phyloP scores from a whole-genome alignment of 78 protist genomes.

The slime mould (Dictyostelium discoideum) region DNA sequence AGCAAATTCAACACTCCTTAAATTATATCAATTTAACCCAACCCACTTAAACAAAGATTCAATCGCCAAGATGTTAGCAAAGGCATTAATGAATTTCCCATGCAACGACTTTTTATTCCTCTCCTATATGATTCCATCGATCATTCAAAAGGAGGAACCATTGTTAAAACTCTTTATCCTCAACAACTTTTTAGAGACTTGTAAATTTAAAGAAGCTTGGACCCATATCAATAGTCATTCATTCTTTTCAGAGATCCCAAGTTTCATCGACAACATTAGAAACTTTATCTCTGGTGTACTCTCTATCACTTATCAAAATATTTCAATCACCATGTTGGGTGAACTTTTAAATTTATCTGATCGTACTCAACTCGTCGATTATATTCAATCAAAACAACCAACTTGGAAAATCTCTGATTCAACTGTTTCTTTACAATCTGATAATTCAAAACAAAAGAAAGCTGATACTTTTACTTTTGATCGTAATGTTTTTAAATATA shows the following conservation, averaged over 20 bases:
- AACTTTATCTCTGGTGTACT: slow-evolving; percentile 62
- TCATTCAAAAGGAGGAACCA: slow-evolving; percentile 78
- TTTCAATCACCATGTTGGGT: slow-evolving; percentile 36
- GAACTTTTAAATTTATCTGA: slow-evolving; percentile 44
- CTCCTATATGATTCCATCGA: slow-evolving; percentile 75
- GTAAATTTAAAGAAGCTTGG: slow-evolving; percentile 76
- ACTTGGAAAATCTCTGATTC: slow-evolving; percentile 42
- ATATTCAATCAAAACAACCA: slow-evolving; percentile 41
- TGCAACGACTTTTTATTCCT: slow-evolving; percentile 72
- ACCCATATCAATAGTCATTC: slow-evolving; percentile 28
- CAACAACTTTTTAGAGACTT: slow-evolving; percentile 46
- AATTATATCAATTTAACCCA: slow-evolving; percentile 80
- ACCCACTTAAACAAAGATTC: slow-evolving; percentile 64
- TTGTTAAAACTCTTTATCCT: slow-evolving; percentile 41
- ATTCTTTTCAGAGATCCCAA: slow-evolving; percentile 61
- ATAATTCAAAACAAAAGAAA: slow-evolving; percentile 62
- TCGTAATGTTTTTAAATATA: slow-evolving; percentile 15
- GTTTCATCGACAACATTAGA: slow-evolving; percentile 38
- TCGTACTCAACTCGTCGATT: background rate
- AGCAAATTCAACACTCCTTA: slow-evolving; percentile 61
- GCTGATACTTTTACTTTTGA: slow-evolving; percentile 74
- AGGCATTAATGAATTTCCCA: slow-evolving; percentile 78
- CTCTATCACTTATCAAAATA: slow-evolving; percentile 56
- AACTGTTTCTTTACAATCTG: slow-evolving; percentile 62
- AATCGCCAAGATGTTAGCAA: slow-evolving; percentile 71